Evolutionary conservation across 1,284 basidiomycete genomes (phyloP), one percentile per base, ranked within the genome.

Genomic region (Malassezia psittaci): DNA sequence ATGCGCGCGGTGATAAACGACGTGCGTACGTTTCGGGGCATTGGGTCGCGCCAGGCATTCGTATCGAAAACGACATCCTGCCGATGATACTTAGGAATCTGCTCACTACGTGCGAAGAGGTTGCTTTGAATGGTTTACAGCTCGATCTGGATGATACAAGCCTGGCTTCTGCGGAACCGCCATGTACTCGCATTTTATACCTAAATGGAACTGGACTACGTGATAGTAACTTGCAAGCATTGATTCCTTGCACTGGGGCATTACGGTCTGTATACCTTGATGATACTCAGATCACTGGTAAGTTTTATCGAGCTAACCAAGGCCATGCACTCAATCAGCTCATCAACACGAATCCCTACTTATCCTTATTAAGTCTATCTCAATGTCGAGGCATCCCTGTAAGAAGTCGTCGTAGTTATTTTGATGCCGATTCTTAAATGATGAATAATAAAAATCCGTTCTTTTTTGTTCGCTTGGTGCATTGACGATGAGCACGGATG

Each of bases 381-480:
- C 55, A 57, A 18, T 57, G 55, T 34, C 55, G 55, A 33, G 55
- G 55, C 45, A 47, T 57, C 11, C 55, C 55, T 32, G 50, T 57
- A 36, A 49, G 55, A 9, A 40, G 40, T 21, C 55, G 55, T 9
- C 50, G 55, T 13, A 13, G 24, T 3, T 52, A 48, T 45, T 57
- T 52, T 44, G 38, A 16, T 1, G 33, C 34, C 5, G 16, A 16
- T 13, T 12, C 24, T 10, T 8, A 13, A 13, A n/a, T 39, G 15
- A 12, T 7, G 33, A 38, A 48, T 38, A n/a, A 10, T 13, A 16
- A 10, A 16, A 19, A 21, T 38, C 19, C 19, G 35, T 32, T 15
- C 36, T 38, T 48, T 48, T 48, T 38, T 4, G 6, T 34, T 4
- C 48, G 29, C 39, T 29, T 29, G 24, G 24, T 4, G n/a, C 38